Evolutionary conservation across 495 filamentous ascomycete species (phyloP).

Genomic region (Neurospora pannonica): DNA sequence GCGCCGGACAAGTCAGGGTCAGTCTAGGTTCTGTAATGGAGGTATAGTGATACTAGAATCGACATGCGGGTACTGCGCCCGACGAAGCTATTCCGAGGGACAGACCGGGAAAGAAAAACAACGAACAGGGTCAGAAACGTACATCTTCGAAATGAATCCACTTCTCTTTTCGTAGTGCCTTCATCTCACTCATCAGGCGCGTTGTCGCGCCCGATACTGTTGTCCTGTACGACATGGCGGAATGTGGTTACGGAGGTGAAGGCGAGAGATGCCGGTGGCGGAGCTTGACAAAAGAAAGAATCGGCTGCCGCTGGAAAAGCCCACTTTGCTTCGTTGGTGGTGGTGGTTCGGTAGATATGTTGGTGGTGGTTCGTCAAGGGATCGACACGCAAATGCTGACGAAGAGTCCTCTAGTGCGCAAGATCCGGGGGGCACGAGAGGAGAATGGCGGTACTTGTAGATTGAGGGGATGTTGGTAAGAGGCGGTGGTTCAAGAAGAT

Average conservation of each 20-base stretch:
- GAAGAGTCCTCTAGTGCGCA: neutral
- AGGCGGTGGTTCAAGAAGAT: neutral
- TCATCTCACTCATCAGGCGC: constrained; percentile 84
- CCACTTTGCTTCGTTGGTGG: neutral
- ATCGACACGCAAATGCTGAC: neutral
- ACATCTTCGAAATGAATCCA: constrained; percentile 76
- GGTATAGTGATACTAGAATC: neutral
- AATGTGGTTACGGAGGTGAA: neutral
- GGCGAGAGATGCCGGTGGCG: neutral
- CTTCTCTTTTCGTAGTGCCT: constrained; percentile 70
- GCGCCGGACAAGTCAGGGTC: neutral
- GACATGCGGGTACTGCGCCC: neutral
- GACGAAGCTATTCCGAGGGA: neutral
- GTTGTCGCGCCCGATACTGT: constrained; percentile 51
- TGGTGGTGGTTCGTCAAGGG: neutral
- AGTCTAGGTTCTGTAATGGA: constrained; percentile 1
- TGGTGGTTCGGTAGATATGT: neutral
- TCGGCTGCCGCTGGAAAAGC: neutral
- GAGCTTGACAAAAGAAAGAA: neutral
- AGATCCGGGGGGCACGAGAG: neutral
- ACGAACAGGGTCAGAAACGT: neutral
- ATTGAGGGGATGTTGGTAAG: neutral
- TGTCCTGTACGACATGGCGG: constrained; percentile 8
- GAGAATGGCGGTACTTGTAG: neutral
- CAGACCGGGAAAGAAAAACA: neutral